Conservation (phyloP, 352 stramenopile species). For the Globisporangium paroecandrum region DNA sequence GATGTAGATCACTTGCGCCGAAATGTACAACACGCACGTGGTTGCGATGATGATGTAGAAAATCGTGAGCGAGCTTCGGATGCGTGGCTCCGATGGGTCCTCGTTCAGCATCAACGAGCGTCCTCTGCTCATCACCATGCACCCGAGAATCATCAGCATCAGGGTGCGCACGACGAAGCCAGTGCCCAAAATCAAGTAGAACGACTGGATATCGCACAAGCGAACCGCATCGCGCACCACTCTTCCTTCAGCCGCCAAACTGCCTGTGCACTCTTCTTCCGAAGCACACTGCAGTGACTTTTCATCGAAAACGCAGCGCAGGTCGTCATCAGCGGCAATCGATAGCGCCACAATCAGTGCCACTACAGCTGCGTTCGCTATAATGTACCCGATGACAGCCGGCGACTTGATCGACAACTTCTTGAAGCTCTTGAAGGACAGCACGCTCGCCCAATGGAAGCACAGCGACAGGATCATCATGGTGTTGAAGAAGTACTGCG, state of each 20-base stretch:
- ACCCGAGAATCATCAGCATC: constrained; percentile 82
- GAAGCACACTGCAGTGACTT: constrained; percentile 56
- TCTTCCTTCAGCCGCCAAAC: constrained; percentile 61
- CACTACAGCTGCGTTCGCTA: constrained; percentile 61
- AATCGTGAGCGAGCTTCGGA: constrained; percentile 82
- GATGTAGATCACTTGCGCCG: constrained; percentile 86
- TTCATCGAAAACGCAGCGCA: constrained; percentile 73
- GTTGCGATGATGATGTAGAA: constrained; percentile 88
- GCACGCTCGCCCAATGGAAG: constrained; percentile 82
- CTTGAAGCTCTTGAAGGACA: constrained; percentile 86
- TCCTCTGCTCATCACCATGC: constrained; percentile 84
- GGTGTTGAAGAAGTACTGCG: constrained; percentile 87
- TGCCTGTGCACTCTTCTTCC: constrained; percentile 45
- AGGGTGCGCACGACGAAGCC: constrained; percentile 84
- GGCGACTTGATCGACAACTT: constrained; percentile 81
- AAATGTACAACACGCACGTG: constrained; percentile 84
- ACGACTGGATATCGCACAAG: constrained; percentile 73
- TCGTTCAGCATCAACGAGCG: constrained; percentile 85
- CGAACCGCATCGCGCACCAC: constrained; percentile 68
- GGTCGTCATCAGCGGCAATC: constrained; percentile 42
- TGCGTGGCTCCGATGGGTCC: constrained; percentile 75
- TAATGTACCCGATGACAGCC: constrained; percentile 66
- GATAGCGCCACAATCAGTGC: constrained; percentile 66
- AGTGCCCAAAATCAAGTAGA: constrained; percentile 72
- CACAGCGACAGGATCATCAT: constrained; percentile 87